These are phyloP conservation scores for Cydonia oblonga DNA, from an alignment of 331 rosid genomes.

Conservation along the genomic window DNA sequence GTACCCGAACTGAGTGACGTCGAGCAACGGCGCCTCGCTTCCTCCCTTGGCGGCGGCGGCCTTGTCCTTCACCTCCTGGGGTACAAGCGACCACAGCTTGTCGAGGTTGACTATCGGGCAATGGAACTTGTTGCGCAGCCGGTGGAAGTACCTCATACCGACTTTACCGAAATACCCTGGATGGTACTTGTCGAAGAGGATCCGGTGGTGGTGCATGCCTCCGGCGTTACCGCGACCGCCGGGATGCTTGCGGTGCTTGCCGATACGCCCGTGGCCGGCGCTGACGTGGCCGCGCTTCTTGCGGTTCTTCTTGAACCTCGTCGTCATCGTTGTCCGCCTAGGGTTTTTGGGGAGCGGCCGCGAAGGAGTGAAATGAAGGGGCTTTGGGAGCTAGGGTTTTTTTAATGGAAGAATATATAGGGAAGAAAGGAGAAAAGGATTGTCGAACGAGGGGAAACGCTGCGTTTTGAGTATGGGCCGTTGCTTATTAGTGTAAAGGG, in stretches of 20 bases:
- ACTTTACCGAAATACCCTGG: conserved; percentile 86
- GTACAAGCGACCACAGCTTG: conserved; percentile 62
- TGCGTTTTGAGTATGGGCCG: no score
- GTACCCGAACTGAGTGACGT: conserved; percentile 57
- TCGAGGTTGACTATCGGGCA: conserved; percentile 76
- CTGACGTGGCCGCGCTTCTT: conserved; percentile 94
- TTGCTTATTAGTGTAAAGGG: no score
- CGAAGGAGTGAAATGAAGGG: neutral
- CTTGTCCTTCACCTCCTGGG: conserved; percentile 59
- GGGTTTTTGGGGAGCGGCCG: neutral
- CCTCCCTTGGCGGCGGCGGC: conserved; percentile 62
- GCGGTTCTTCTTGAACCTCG: conserved; percentile 80
- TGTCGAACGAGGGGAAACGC: no score
- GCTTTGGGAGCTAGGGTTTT: neutral
- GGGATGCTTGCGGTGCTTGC: conserved; percentile 84
- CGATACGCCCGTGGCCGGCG: conserved; percentile 81
- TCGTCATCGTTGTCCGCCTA: conserved; percentile 35
- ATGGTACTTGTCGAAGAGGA: conserved; percentile 84
- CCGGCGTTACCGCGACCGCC: conserved; percentile 95
- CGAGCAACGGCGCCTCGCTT: conserved; percentile 46
- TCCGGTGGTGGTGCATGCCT: conserved; percentile 92
- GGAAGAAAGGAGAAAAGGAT: neutral
- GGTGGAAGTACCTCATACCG: conserved; percentile 80
- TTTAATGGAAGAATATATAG: neutral
- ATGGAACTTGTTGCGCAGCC: conserved; percentile 69